These are phyloP conservation scores for Plantago rigida DNA, from an alignment of 305 asterid species.

Conservation along the genomic window DNA sequence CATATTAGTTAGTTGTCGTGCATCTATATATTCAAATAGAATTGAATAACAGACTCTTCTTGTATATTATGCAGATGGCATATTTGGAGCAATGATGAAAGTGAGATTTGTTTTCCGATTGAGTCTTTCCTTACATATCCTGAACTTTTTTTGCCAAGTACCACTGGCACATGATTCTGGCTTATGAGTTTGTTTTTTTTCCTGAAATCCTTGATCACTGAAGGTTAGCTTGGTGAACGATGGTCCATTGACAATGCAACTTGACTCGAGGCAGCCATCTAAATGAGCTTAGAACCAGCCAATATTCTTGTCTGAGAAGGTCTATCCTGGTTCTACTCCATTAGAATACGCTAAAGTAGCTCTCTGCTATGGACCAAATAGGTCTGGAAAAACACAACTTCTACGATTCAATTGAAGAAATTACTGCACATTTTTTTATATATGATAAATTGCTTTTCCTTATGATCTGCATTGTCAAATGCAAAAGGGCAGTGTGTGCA, in stretches of 20 bases:
- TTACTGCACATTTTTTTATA: no score
- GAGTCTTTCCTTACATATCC: background rate
- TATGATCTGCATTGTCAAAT: no score
- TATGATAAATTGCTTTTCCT: no score
- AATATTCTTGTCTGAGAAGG: no score
- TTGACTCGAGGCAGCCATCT: constrained; percentile 64
- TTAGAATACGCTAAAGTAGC: no score
- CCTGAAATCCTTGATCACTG: constrained; percentile 12
- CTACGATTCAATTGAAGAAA: no score
- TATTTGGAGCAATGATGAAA: constrained; percentile 90
- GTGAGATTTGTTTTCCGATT: constrained; percentile 37
- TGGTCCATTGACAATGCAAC: constrained; percentile 92
- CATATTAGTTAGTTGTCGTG: background rate
- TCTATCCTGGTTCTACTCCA: no score
- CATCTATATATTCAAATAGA: constrained; percentile 7
- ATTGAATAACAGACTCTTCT: constrained; percentile 17
- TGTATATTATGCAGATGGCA: constrained; percentile 57
- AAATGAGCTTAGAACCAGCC: constrained; percentile 32
- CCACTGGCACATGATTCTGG: background rate
- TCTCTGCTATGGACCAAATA: no score
- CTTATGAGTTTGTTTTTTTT: background rate
- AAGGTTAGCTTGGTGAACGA: constrained; percentile 85
- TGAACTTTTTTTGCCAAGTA: constrained; percentile 2
- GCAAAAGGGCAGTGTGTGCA: no score
- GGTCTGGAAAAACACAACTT: no score